Conservation (phyloP, 176 grass and related monocot genomes). For the Zoysia pacifica region DNA sequence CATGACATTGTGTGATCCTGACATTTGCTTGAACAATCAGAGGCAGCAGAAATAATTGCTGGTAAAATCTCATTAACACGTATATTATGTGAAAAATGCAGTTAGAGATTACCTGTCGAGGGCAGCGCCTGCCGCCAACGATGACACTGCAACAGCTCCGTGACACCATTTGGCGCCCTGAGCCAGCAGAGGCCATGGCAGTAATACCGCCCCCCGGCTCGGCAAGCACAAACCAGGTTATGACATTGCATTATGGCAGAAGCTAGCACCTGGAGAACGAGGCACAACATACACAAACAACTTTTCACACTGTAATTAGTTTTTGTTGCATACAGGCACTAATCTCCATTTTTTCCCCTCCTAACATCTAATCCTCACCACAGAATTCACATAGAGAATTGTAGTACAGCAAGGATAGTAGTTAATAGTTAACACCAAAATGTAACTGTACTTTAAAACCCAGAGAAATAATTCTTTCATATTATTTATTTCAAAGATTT, state of each 20-base stretch:
- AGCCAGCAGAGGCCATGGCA: slow-evolving; percentile 29
- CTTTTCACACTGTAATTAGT: slow-evolving; percentile 52
- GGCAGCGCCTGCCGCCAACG: slow-evolving; percentile 50
- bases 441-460: slow-evolving; percentile 55
- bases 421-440: slow-evolving; percentile 56
- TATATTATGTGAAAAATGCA: slow-evolving; percentile 45
- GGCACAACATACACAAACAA: slow-evolving; percentile 24
- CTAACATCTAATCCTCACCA: slow-evolving; percentile 60
- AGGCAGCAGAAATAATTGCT: background rate
- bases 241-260: slow-evolving; percentile 60
- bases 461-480: slow-evolving; percentile 53
- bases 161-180: slow-evolving; percentile 49
- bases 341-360: slow-evolving; percentile 36
- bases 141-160: slow-evolving; percentile 61
- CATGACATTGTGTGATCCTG: background rate
- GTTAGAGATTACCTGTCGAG: slow-evolving; percentile 74
- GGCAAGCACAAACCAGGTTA: slow-evolving; percentile 42
- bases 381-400: slow-evolving; percentile 46
- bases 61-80: slow-evolving; percentile 23
- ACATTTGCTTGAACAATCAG: slow-evolving; percentile 9
- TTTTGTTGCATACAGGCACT: slow-evolving; percentile 45
- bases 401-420: slow-evolving; percentile 47
- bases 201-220: slow-evolving; percentile 49
- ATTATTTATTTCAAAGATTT: slow-evolving; percentile 49
- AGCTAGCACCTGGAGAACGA: slow-evolving; percentile 43